Evolutionary conservation across 2,329 filamentous ascomycete species (phyloP), one percentile per base, ranked within the genome.

Genomic region (Verticillium nonalfalfae): DNA sequence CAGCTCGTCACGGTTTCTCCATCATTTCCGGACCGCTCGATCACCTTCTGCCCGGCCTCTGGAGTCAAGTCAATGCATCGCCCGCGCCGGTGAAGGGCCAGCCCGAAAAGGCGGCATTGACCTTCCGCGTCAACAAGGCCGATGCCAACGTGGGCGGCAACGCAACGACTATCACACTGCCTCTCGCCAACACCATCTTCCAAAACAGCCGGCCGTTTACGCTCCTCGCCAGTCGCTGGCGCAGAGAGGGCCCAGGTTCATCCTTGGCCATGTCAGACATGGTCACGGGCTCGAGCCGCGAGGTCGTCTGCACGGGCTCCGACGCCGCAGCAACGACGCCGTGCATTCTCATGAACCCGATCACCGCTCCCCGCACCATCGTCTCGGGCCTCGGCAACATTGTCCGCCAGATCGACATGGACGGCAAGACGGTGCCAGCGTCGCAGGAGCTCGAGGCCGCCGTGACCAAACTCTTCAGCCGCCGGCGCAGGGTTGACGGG

Each of bases 141-240:
- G 45, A 21, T 9, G 21, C n/a, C 7, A 10, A 10, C 7, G 18
- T n/a, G 3, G 45, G 45, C 7, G n/a, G n/a, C 0, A 13, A 18
- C 33, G 62, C 63, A 5, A 65, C 76, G 3, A 71, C 73, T 3
- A 72, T 82, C 60, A 85, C 80, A 6, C 62, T 93, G 1, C 90
- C 90, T 1, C 76, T 95, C 33, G 88, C 91, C 50, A 91, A 92
- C 68, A 96, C 91, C 0, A 76, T 92, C 7, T 95, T 95, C 69
- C 84, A 87, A 45, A 94, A 88, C 63, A 89, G 86, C 56, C 79
- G 77, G 33, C 77, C 77, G 1, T 87, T 87, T 2, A 90, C 86
- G 1, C 73, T 91, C 7, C 69, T 82, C 34, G 75, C 77, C 1
- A 78, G 73, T 61, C 72, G 66, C 60, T 83, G 79, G 80, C 57